Conservation (phyloP, 345 rosid species). For the Bruguiera gymnorhiza region DNA sequence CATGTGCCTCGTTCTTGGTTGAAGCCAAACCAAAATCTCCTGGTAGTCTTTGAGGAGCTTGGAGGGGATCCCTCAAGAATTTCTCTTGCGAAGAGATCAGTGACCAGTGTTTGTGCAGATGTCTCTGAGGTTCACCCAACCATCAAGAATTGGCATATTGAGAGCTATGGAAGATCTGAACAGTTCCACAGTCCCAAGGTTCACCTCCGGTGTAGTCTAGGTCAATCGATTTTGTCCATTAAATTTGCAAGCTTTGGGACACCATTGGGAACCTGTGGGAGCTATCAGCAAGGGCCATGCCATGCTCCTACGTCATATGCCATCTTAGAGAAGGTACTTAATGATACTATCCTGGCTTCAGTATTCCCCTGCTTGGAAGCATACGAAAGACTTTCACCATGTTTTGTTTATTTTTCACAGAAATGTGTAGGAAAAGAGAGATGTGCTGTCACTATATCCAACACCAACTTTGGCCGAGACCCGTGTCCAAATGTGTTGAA, state of each 20-base stretch:
- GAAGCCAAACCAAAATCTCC: slow-evolving; percentile 66
- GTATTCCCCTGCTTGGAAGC: not conserved
- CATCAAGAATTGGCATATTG: slow-evolving; percentile 95
- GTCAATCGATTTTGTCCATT: slow-evolving; percentile 75
- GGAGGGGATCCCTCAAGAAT: slow-evolving; percentile 77
- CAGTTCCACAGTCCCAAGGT: slow-evolving; percentile 80
- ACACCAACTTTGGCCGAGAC: slow-evolving; percentile 74
- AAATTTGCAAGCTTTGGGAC: slow-evolving; percentile 99
- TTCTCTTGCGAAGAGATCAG: slow-evolving; percentile 72
- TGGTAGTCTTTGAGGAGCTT: slow-evolving; percentile 80
- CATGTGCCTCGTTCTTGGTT: slow-evolving; percentile 85
- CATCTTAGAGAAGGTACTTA: slow-evolving; percentile 70
- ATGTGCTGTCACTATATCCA: slow-evolving; percentile 72
- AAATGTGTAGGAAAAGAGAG: slow-evolving; percentile 77
- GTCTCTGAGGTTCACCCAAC: slow-evolving; percentile 88
- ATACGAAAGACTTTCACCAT: slow-evolving; percentile 6
- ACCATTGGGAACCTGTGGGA: slow-evolving; percentile 93
- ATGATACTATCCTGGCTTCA: not conserved
- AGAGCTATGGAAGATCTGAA: slow-evolving; percentile 91
- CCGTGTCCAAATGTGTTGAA: slow-evolving; percentile 88
- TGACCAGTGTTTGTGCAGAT: slow-evolving; percentile 77
- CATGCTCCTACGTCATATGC: slow-evolving; percentile 75
- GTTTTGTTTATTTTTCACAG: slow-evolving; percentile 37
- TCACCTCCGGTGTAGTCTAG: slow-evolving; percentile 76
- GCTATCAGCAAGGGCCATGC: slow-evolving; percentile 90